Evolutionary conservation across 768 basidiomycete species (phyloP).

Genomic region (Coprinopsis marcescibilis): DNA sequence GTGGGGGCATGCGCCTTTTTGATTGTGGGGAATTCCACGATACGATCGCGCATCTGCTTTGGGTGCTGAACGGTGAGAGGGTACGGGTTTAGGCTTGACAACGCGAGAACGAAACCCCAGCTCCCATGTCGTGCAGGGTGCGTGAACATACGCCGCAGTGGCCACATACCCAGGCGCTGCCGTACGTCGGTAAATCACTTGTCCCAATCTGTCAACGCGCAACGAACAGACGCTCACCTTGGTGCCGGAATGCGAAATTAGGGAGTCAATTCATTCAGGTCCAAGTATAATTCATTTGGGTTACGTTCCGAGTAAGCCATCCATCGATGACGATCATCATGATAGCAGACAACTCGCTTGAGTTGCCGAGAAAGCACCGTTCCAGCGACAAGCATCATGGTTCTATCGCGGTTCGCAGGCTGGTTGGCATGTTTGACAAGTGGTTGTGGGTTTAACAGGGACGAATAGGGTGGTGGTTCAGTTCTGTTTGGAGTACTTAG

Average conservation of each 20-base stretch:
- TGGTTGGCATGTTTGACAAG: neutral
- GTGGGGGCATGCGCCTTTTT: no score
- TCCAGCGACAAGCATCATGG: neutral
- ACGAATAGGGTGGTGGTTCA: neutral
- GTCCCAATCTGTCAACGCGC: no score
- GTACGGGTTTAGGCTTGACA: neutral
- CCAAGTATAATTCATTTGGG: neutral
- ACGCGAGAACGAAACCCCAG: slow-evolving; percentile 3
- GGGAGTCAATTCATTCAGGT: neutral
- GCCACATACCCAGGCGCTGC: no score
- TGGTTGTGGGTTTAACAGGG: neutral
- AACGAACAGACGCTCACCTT: no score
- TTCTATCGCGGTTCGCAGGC: no score
- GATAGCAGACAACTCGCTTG: neutral
- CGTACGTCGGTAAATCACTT: no score
- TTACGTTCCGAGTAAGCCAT: slow-evolving; percentile 2
- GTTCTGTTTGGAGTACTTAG: neutral
- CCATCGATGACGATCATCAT: neutral
- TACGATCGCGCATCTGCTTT: neutral
- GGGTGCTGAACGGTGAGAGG: slow-evolving; percentile 1
- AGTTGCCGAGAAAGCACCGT: slow-evolving; percentile 7
- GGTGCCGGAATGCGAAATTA: neutral
- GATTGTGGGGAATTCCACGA: no score
- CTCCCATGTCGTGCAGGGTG: slow-evolving; percentile 9
- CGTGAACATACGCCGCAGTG: no score